Percentiles rank a stretch among this genome's conserved stretches.
Evolutionary conservation across 2,329 filamentous ascomycete genomes (phyloP).

Genomic region (Periconia sp.): DNA sequence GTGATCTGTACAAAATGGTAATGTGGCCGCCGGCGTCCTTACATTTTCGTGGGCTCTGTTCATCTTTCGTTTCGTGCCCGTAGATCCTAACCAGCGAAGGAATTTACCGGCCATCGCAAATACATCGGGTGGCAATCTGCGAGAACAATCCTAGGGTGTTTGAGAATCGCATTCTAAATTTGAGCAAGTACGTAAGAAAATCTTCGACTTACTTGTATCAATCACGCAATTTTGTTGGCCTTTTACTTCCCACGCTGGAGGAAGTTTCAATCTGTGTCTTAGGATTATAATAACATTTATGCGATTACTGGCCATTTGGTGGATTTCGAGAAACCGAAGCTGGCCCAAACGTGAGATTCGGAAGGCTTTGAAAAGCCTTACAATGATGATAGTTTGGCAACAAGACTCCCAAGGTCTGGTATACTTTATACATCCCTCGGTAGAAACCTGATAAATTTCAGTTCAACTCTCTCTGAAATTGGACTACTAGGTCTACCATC

Average conservation of each 20-base stretch:
- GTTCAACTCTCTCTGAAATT: too few species aligned
- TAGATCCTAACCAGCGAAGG: slow-evolving; percentile 44
- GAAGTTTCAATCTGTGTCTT: slow-evolving; percentile 30
- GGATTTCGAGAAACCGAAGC: slow-evolving; percentile 47
- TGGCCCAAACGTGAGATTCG: slow-evolving; percentile 44
- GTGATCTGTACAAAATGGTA: slow-evolving; percentile 25
- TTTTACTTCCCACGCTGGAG: slow-evolving; percentile 18
- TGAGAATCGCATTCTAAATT: slow-evolving; percentile 68
- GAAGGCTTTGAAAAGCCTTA: slow-evolving; percentile 56
- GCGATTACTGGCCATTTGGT: slow-evolving; percentile 42
- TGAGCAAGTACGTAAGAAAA: slow-evolving; percentile 61
- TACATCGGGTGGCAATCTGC: slow-evolving; percentile 65
- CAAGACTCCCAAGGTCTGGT: slow-evolving; percentile 29
- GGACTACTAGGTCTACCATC: too few species aligned
- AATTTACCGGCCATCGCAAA: slow-evolving; percentile 42
- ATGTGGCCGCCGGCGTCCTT: slow-evolving; percentile 30
- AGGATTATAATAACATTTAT: slow-evolving; percentile 47
- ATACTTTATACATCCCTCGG: slow-evolving; percentile 20
- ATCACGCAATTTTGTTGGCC: slow-evolving; percentile 37
- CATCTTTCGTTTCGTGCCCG: slow-evolving; percentile 44
- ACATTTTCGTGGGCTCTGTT: slow-evolving; percentile 29
- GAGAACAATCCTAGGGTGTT: slow-evolving; percentile 74
- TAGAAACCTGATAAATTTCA: too few species aligned
- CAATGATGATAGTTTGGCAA: slow-evolving; percentile 53
- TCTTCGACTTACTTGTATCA: slow-evolving; percentile 19